Base-by-base conservation (phyloP, 352 stramenopile species). In the Hyaloperonospora brassicae region DNA sequence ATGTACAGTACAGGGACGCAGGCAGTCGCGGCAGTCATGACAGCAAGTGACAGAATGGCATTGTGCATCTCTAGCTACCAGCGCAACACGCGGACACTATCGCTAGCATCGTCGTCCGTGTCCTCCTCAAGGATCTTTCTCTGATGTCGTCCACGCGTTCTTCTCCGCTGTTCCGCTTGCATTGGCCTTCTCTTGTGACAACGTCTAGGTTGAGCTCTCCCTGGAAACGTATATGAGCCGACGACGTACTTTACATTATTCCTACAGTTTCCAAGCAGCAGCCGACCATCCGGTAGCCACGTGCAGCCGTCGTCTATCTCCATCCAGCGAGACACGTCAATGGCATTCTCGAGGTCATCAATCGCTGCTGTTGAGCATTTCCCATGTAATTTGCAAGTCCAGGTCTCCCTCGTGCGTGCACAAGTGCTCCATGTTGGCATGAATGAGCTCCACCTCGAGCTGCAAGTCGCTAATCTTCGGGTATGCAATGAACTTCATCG, bases 401-500 rank as follows among this genome's bases (percentile, higher is more conserved):
- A 91, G 66, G 47, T 91, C 81, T 38, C 79, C 81, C 56, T 91
- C 81, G 64, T 91, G 76, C 14, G 79, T 84, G 58, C 81, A 91
- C 59, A 91, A 58, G 47, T 87, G 79, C 47, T 89, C 79, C 47
- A 91, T 64, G 55, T 91, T 91, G 55, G 77, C 73, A 13, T 89
- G 56, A 25, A 91, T 87, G 47, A 91, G 70, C 56, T 88, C 79
- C 25, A 91, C 75, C 56, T 91, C 81, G 39, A 91, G 59, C 38
- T 79, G 78, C 52, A 91, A 55, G 63, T 91, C 81, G 56, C 63
- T 68, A 52, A 88, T 87, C 74, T 91, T 89, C n/a, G 81, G 81
- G 71, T 88, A 87, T 44, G 81, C 82, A 57, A 91, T 87, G 51
- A 91, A 87, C 64, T 91, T 91, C 77, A 91, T 88, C 44, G 81